These are phyloP conservation scores for Hyaloscypha bicolor DNA, from an alignment of 495 filamentous ascomycete species.

Conservation along the genomic window DNA sequence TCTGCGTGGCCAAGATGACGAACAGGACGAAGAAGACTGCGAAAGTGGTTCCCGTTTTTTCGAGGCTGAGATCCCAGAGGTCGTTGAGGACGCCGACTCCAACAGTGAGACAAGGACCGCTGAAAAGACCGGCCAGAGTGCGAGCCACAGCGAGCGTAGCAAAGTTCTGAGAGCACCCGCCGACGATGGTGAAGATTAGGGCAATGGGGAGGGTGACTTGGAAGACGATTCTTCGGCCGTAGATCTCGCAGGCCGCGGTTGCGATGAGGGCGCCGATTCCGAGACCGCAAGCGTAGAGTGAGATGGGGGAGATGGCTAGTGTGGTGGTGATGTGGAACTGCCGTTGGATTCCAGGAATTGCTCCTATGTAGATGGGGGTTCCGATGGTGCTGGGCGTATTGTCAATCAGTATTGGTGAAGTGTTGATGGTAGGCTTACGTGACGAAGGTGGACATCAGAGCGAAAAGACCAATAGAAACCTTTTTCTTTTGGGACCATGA, in stretches of 20 bases:
- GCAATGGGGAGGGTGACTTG: constrained; percentile 47
- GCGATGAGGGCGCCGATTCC: constrained; percentile 59
- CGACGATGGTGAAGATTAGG: constrained; percentile 63
- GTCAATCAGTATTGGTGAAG: neutral
- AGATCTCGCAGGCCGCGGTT: constrained; percentile 58
- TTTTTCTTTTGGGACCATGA: neutral
- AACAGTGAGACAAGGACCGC: constrained; percentile 55
- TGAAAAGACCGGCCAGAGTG: constrained; percentile 60
- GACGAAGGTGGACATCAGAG: neutral
- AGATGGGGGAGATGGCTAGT: constrained; percentile 52
- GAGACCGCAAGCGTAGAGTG: constrained; percentile 57
- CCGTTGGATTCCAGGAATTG: constrained; percentile 41
- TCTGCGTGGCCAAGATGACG: constrained; percentile 8
- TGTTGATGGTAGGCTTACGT: neutral
- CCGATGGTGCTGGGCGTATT: constrained; percentile 46
- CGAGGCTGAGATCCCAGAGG: constrained; percentile 18
- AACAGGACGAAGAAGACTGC: constrained; percentile 8
- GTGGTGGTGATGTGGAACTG: constrained; percentile 51
- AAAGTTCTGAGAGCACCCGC: constrained; percentile 55
- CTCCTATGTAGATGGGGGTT: constrained; percentile 53
- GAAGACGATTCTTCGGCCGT: constrained; percentile 55
- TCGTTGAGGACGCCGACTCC: constrained; percentile 48
- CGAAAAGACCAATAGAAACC: neutral
- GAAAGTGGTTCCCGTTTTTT: constrained; percentile 14
- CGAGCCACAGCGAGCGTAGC: constrained; percentile 56